A percentile compares a stretch with the other conserved stretches of the same genome.
These are phyloP conservation scores for Mycena sanguinolenta DNA, from an alignment of 768 basidiomycete genomes.

Conservation along the genomic window DNA sequence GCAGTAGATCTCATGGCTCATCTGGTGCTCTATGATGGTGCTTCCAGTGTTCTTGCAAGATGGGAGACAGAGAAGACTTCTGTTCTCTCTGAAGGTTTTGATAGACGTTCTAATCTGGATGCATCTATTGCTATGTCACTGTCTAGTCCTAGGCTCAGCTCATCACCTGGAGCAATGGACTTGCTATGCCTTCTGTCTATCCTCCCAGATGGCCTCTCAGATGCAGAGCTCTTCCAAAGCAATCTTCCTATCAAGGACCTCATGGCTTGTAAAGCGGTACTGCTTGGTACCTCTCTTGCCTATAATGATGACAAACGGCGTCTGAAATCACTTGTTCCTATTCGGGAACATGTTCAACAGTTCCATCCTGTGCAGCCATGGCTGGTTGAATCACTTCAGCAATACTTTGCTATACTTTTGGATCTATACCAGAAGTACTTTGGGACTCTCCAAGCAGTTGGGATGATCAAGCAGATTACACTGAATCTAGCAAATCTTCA, in stretches of 20 bases:
- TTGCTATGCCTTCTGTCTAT: constrained; percentile 7
- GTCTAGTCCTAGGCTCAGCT: constrained; percentile 11
- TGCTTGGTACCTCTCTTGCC: constrained; percentile 15
- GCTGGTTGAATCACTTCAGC: background rate
- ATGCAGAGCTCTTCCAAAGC: constrained; percentile 19
- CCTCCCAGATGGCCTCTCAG: constrained; percentile 21
- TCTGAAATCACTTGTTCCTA: background rate
- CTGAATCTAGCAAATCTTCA: constrained; percentile 4
- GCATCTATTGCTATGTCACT: constrained; percentile 22
- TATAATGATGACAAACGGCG: background rate
- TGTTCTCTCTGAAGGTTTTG: constrained; percentile 13
- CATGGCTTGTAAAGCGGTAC: constrained; percentile 1
- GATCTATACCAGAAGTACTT: background rate
- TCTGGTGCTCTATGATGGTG: constrained; percentile 16
- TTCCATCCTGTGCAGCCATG: background rate
- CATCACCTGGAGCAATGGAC: constrained; percentile 3
- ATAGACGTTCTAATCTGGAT: constrained; percentile 15
- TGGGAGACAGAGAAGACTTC: constrained; percentile 21
- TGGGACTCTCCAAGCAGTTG: background rate
- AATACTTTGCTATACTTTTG: background rate
- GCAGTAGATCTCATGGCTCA: constrained; percentile 18
- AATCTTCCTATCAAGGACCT: constrained; percentile 9
- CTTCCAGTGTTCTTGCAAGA: background rate
- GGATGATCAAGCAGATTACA: background rate
- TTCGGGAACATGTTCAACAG: background rate